Evolutionary conservation across 1,284 basidiomycete genomes (phyloP), one percentile per base, ranked within the genome.

Genomic region (Sporisorium iseilematis-ciliati): DNA sequence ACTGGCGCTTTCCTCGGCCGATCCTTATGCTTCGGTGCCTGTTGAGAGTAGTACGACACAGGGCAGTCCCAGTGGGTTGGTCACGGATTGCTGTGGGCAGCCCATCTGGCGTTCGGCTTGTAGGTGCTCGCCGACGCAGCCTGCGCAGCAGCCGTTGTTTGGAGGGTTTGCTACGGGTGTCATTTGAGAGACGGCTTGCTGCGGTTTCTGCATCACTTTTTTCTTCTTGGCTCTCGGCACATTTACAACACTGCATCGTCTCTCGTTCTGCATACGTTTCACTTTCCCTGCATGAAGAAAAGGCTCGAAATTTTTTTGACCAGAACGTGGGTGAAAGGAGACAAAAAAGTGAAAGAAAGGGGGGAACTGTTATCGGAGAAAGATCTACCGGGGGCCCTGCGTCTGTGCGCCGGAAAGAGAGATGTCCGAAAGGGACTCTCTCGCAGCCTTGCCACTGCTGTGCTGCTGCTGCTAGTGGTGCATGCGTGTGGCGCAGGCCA

Each of bases 41-140:
- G 54, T 69, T 46, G 62, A 69, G 50, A 64, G 66, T n/a, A 63
- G 58, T 16, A 62, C 65, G 3, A 66, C 59, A 3, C 58, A 52
- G 35, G 59, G 63, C 53, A 75, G 72, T n/a, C 63, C 72, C 1
- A 51, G 46, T 25, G 57, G 18, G 42, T 35, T 57, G 16, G 35
- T 20, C 4, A 61, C 53, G 38, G 54, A 50, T 5, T 71, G 58
- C 63, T 65, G 58, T 59, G 51, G 55, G 26, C 54, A 35, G 14
- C 8, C 49, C 20, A 35, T 25, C 2, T 54, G 57, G 67, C 35
- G 54, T 5, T 60, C 55, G 20, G 61, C 68, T 7, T 65, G 68
- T 48, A 16, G 51, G 14, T 71, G 68, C 38, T 71, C 63, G 21
- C 58, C 68, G 29, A 41, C 45, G 2, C 45, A 62, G 38, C 63